These are phyloP conservation scores for Bretschneidera sinensis DNA, from an alignment of 345 rosid species.

Conservation along the genomic window DNA sequence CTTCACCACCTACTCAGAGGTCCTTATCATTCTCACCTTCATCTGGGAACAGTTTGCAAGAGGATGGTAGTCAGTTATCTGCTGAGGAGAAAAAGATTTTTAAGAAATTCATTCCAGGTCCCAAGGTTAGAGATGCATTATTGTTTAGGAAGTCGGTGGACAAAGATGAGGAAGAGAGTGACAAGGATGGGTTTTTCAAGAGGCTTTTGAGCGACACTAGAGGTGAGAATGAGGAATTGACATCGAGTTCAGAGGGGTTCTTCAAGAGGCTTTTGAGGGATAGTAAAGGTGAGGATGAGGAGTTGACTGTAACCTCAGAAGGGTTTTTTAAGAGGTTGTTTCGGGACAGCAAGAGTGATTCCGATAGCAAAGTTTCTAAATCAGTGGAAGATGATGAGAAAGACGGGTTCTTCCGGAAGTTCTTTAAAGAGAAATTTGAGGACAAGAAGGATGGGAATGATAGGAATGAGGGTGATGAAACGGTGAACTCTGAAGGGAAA, in stretches of 20 bases:
- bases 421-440: slow-evolving; percentile 70
- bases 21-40: slow-evolving; percentile 68
- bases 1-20: slow-evolving; percentile 69
- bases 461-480: slow-evolving; percentile 35
- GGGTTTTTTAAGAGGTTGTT: slow-evolving; percentile 75
- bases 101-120: slow-evolving; percentile 88
- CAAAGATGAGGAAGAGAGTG: slow-evolving; percentile 84
- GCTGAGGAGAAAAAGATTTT: slow-evolving; percentile 82
- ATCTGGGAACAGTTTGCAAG: slow-evolving; percentile 47
- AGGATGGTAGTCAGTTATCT: slow-evolving; percentile 60
- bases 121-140: slow-evolving; percentile 91
- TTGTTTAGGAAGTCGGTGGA: slow-evolving; percentile 91
- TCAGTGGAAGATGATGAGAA: slow-evolving; percentile 73
- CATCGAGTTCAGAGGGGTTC: slow-evolving; percentile 68
- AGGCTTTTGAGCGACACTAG: slow-evolving; percentile 79
- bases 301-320: slow-evolving; percentile 56
- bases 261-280: slow-evolving; percentile 76
- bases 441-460: slow-evolving; percentile 74
- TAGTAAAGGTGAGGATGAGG: slow-evolving; percentile 63
- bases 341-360: slow-evolving; percentile 54
- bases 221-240: slow-evolving; percentile 75
- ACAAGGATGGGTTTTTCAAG: slow-evolving; percentile 94
- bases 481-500: slow-evolving; percentile 36
- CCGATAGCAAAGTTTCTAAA: slow-evolving; percentile 47
- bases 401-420: slow-evolving; percentile 80